Percentiles rank a stretch among this genome's conserved stretches.
Conservation (phyloP, 805 yeast species). For the Lachancea waltii region DNA sequence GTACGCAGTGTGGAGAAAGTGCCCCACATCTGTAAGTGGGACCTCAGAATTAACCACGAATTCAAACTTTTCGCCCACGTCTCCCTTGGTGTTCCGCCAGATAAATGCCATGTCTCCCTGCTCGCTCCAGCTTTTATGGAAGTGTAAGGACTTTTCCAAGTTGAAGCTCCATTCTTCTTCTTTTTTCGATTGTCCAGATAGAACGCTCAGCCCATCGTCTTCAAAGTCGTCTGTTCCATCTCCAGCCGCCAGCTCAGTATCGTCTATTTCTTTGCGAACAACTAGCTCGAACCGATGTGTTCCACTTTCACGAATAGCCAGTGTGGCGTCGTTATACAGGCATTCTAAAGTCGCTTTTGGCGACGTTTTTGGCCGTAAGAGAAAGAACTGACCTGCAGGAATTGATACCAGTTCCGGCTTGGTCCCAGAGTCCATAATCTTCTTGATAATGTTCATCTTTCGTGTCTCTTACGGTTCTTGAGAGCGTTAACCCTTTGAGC, state of each 20-base stretch:
- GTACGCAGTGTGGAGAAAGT: slow-evolving; percentile 55
- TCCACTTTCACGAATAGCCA: slow-evolving; percentile 61
- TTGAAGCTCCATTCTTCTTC: slow-evolving; percentile 68
- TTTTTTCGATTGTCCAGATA: slow-evolving; percentile 29
- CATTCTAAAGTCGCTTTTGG: slow-evolving; percentile 87
- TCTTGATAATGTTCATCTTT: slow-evolving; percentile 67
- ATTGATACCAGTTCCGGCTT: slow-evolving; percentile 59
- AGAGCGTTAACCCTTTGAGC: too few species aligned
- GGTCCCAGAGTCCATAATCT: slow-evolving; percentile 50
- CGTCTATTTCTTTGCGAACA: slow-evolving; percentile 64
- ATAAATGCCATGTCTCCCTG: slow-evolving; percentile 55
- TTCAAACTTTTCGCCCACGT: slow-evolving; percentile 76
- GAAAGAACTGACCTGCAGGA: slow-evolving; percentile 72
- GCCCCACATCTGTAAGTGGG: slow-evolving; percentile 44
- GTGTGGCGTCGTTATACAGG: slow-evolving; percentile 71
- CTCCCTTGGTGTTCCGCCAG: slow-evolving; percentile 86
- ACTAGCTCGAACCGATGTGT: slow-evolving; percentile 65
- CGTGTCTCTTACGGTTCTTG: background rate
- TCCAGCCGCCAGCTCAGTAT: slow-evolving; percentile 45
- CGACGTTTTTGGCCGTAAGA: slow-evolving; percentile 67
- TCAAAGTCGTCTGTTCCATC: slow-evolving; percentile 46
- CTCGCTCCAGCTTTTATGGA: slow-evolving; percentile 46
- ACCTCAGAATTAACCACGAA: slow-evolving; percentile 62
- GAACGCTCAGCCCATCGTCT: slow-evolving; percentile 32
- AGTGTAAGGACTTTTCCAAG: slow-evolving; percentile 52